phyloP scores from a whole-genome alignment of 2,329 filamentous ascomycete species.

The Verruconis gallopava region DNA sequence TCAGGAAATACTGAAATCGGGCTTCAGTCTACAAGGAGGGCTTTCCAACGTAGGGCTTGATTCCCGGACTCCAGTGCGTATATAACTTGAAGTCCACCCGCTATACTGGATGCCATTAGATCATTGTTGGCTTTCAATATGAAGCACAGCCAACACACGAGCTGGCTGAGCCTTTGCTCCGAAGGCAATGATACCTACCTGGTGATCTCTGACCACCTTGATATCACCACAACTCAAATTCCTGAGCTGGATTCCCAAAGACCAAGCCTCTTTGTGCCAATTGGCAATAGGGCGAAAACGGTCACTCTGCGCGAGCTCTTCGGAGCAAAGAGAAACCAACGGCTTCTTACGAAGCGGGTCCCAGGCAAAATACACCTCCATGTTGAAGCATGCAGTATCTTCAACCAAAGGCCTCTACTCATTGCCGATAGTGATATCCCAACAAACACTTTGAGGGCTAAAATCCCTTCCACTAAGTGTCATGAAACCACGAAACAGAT shows the following conservation, averaged over 20 bases:
- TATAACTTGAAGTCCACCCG: slow-evolving; percentile 2
- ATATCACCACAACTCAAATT: slow-evolving; percentile 15
- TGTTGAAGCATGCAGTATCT: slow-evolving; percentile 13
- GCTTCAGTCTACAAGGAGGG: slow-evolving; percentile 1
- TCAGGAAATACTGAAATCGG: slow-evolving; percentile 6
- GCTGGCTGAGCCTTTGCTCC: slow-evolving; percentile 16
- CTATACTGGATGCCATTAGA: background rate
- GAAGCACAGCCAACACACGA: slow-evolving; percentile 15
- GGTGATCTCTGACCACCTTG: slow-evolving; percentile 14
- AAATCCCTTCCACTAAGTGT: slow-evolving; percentile 10
- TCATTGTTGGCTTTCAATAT: slow-evolving; percentile 12
- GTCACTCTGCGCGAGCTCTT: slow-evolving; percentile 15
- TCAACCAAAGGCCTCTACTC: slow-evolving; percentile 14
- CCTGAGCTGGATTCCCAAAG: slow-evolving; percentile 13
- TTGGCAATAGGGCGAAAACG: slow-evolving; percentile 16
- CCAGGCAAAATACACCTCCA: slow-evolving; percentile 16
- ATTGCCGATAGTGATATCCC: slow-evolving; percentile 15
- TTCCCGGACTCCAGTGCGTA: slow-evolving; percentile 2
- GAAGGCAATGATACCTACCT: slow-evolving; percentile 15
- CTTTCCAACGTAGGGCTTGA: background rate
- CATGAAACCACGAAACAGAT: slow-evolving; percentile 11
- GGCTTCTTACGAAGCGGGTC: slow-evolving; percentile 12
- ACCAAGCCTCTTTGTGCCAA: slow-evolving; percentile 15
- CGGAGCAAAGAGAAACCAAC: slow-evolving; percentile 11
- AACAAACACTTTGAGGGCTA: slow-evolving; percentile 9